These are phyloP conservation scores for Eucalyptus curtisii DNA, from an alignment of 345 rosid genomes.

Conservation along the genomic window DNA sequence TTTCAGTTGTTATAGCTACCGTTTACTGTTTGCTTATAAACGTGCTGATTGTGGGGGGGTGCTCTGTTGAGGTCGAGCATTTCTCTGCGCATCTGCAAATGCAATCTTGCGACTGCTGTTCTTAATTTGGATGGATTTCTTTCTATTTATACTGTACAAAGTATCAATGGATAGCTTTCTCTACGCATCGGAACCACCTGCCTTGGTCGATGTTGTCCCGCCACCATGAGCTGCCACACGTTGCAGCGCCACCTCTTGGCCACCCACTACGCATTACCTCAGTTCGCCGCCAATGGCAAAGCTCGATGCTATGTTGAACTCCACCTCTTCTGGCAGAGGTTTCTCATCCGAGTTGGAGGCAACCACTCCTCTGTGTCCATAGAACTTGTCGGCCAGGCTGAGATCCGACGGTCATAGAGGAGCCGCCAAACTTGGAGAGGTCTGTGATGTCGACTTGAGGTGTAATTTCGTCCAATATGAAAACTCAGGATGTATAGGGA, in stretches of 20 bases:
- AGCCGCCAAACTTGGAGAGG: not conserved
- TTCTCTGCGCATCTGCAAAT: not conserved
- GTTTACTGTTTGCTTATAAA: not conserved
- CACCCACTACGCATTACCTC: not conserved
- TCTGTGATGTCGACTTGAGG: not conserved
- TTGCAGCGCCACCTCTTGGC: not conserved
- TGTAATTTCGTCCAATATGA: not conserved
- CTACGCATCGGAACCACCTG: not conserved
- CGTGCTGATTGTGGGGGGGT: not conserved
- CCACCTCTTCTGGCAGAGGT: not conserved
- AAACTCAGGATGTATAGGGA: not conserved
- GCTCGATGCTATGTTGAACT: not conserved
- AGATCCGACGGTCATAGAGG: not conserved
- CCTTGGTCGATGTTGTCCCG: not conserved
- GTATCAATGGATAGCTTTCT: too few species aligned
- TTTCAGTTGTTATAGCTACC: not conserved
- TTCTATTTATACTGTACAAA: rapidly evolving
- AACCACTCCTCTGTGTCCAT: not conserved
- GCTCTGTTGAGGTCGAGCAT: not conserved
- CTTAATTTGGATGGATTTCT: too few species aligned
- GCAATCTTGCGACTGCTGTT: not conserved
- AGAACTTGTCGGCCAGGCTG: not conserved
- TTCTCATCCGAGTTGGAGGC: not conserved
- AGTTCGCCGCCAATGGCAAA: rapidly evolving
- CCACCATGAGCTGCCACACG: rapidly evolving